Evolutionary conservation across 768 basidiomycete species (phyloP).

Genomic region (Mrakia blollopis): DNA sequence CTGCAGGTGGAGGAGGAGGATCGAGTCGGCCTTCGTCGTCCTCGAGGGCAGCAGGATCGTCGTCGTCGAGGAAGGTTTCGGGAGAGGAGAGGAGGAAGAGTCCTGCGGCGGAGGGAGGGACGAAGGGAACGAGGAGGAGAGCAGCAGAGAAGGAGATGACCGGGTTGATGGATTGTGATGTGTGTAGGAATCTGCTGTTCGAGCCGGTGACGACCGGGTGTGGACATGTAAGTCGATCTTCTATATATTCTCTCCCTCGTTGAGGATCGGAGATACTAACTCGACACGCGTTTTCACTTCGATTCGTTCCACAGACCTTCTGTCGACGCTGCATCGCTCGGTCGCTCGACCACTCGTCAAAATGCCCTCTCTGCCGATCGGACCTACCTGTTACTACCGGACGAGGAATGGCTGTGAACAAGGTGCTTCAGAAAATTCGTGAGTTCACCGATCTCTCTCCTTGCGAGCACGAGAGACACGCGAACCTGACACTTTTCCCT

Average conservation of each 20-base stretch:
- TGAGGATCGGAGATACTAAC: not conserved
- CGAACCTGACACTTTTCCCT: constrained; percentile 24
- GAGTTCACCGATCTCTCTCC: constrained; percentile 30
- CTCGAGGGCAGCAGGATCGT: not conserved
- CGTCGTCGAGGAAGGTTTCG: not conserved
- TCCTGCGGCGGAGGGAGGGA: not conserved
- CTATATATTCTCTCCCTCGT: not conserved
- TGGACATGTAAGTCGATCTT: constrained; percentile 63
- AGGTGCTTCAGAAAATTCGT: constrained; percentile 66
- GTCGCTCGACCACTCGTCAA: constrained; percentile 73
- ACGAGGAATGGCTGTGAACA: constrained; percentile 54
- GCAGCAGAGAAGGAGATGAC: constrained; percentile 48
- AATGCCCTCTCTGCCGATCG: constrained; percentile 82
- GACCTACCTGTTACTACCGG: constrained; percentile 52
- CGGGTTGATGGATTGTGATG: constrained; percentile 77
- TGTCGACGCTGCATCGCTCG: constrained; percentile 84
- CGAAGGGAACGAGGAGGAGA: constrained; percentile 29
- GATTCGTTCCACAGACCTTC: constrained; percentile 60
- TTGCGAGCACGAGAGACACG: too few relatives aligned
- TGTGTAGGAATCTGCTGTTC: constrained; percentile 77
- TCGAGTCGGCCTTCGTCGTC: not conserved
- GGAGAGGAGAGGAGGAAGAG: constrained; percentile 7
- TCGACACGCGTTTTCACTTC: constrained; percentile 11
- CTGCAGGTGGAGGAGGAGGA: not conserved
- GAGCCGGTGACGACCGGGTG: constrained; percentile 90